A percentile compares a stretch with the other conserved stretches of the same genome.
Conservation (phyloP, 2,329 filamentous ascomycete genomes). For the Delphinella strobiligena region DNA sequence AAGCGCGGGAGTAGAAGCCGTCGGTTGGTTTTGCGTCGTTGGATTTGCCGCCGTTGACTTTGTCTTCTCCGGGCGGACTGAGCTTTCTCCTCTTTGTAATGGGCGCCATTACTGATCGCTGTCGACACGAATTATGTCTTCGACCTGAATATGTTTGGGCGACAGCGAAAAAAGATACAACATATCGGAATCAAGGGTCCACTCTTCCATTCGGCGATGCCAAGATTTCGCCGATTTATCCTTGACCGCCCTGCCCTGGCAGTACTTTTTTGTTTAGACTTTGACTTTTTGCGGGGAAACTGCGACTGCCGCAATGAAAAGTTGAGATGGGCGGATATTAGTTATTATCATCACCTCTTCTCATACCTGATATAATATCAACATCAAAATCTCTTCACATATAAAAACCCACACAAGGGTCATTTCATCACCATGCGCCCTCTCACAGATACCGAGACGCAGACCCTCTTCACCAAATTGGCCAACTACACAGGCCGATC, state of each 20-base stretch:
- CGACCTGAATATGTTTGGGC: not conserved
- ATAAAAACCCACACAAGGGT: not conserved
- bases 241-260: too few species aligned
- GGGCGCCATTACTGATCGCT: constrained; percentile 38
- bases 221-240: too few species aligned
- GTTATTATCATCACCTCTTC: too few species aligned
- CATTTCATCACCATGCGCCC: constrained; percentile 55
- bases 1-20: constrained; percentile 44
- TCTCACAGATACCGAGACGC: constrained; percentile 67
- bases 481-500: constrained; percentile 85
- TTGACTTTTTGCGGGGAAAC: not conserved
- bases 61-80: constrained; percentile 31
- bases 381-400: not conserved
- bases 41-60: constrained; percentile 11
- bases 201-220: too few species aligned
- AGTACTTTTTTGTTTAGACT: too few species aligned
- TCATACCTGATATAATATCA: too few species aligned
- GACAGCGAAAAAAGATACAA: not conserved
- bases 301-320: too few species aligned
- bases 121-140: not conserved
- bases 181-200: too few species aligned
- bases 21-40: constrained; percentile 15
- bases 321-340: too few species aligned
- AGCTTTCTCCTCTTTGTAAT: constrained; percentile 39
- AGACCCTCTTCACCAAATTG: constrained; percentile 80